Evolutionary conservation across 2,329 filamentous ascomycete species (phyloP).

Genomic region (Capronia epimyces): DNA sequence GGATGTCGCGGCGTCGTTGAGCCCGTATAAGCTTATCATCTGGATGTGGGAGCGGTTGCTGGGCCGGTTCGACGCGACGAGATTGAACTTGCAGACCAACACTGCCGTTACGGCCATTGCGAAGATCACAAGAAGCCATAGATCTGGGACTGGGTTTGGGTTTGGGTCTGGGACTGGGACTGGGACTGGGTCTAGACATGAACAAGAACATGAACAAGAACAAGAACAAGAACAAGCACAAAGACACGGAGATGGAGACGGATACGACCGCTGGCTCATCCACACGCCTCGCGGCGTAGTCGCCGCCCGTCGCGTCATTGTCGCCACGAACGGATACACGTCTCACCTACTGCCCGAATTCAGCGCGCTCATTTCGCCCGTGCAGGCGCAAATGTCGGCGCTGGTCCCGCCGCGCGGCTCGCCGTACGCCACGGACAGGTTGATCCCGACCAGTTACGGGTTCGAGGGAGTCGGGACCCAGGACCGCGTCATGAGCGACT

Average conservation of each 20-base stretch:
- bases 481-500: constrained; percentile 57
- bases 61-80: constrained; percentile 34
- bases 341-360: constrained; percentile 67
- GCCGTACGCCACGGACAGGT: constrained; percentile 21
- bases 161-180: no score
- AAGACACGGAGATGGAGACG: no score
- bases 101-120: constrained; percentile 35
- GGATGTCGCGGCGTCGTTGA: constrained; percentile 17
- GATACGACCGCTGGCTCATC: constrained; percentile 28
- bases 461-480: constrained; percentile 51
- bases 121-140: no score
- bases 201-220: constrained; percentile 4
- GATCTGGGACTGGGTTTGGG: no score
- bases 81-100: constrained; percentile 41
- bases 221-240: constrained; percentile 31
- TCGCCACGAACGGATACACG: constrained; percentile 77
- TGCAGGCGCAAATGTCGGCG: constrained; percentile 52
- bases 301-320: constrained; percentile 48
- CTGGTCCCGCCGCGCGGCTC: constrained; percentile 41
- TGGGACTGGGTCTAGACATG: no score
- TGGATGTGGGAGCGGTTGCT: constrained; percentile 28
- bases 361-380: constrained; percentile 67
- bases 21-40: constrained; percentile 21
- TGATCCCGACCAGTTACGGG: constrained; percentile 30
- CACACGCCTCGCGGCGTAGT: constrained; percentile 45